phyloP scores from a whole-genome alignment of 306 rosid species.

The Quillaja saponaria region DNA sequence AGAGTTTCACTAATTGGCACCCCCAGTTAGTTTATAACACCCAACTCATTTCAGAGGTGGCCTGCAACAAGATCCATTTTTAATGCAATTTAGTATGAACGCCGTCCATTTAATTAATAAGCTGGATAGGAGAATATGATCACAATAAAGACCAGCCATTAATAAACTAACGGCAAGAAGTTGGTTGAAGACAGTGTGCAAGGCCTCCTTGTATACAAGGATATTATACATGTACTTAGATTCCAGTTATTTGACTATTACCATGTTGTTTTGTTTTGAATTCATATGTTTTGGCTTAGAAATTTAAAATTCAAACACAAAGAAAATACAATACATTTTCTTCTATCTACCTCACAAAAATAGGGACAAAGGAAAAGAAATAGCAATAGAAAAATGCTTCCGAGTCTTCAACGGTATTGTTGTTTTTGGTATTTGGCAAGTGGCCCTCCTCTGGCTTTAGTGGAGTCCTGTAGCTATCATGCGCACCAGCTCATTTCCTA shows the following conservation, averaged over 20 bases:
- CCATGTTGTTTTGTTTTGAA: conserved; percentile 2
- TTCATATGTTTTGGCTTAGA: conserved; percentile 13
- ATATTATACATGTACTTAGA: background rate
- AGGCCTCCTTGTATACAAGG: background rate
- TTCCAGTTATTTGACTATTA: conserved; percentile 20
- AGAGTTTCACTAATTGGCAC: too few relatives aligned
- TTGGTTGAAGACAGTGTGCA: conserved; percentile 29
- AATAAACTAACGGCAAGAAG: conserved; percentile 25
- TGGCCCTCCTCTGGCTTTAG: conserved; percentile 41
- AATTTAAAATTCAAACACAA: background rate
- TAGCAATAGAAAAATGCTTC: background rate
- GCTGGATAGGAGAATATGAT: conserved; percentile 29
- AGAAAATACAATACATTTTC: background rate
- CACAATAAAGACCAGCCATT: conserved; percentile 32
- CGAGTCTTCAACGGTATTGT: conserved; percentile 1
- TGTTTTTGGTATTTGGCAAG: conserved; percentile 22
- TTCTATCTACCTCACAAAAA: conserved; percentile 4
- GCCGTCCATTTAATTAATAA: conserved; percentile 44
- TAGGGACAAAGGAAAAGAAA: background rate
- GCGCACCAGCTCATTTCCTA: conserved; percentile 76
- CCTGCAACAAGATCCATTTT: too few relatives aligned
- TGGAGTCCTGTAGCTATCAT: conserved; percentile 56
- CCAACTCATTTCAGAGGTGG: too few relatives aligned
- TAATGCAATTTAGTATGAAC: conserved; percentile 6
- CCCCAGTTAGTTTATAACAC: too few relatives aligned